Base-by-base conservation (phyloP, 805 yeast species). In the Yarrowia hollandica region DNA sequence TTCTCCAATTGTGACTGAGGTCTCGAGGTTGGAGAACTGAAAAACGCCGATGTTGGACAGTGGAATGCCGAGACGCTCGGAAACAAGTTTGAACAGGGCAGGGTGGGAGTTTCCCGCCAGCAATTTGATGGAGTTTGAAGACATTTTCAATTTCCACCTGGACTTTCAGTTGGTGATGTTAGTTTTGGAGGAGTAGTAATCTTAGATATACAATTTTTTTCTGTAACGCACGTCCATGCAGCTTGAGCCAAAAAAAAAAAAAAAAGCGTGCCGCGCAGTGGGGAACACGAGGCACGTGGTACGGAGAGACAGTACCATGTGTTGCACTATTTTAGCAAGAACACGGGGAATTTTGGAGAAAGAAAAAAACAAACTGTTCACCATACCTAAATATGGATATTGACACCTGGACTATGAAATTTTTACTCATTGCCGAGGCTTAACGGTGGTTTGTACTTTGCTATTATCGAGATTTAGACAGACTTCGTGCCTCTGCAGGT, bases 1-100 rank as follows among this genome's bases (percentile, higher is more conserved):
- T 69, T 90, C 96, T 30, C 90, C 91, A 61, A 90, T 85, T 26
- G 90, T 82, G 14, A 92, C 92, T 2, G 96, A 87, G 1, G 96
- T 87, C 73, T 92, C 98, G 66, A 82, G 83, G 70, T 90, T 92
- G 34, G 96, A 83, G 72, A 88, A 89, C 69, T 89, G 90, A 64
- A 86, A 84, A 11, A 90, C 95, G 44, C 86, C 85, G 19, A 92
- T 84, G 62, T 85, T 84, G 52, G 95, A 82, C 41, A 89, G 75
- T 11, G 81, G 80, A 14, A 88, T 71, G 18, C 88, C 88, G 37
- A 92, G 76, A 64, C 79, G 82, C 61, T 76, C 73, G 2, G 94
- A 82, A 33, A 94, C 88, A 39, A 77, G 75, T 62, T 82, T 79
- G n/a, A 96, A 87, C 44, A 92, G 80, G 52, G 83, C 87, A 2